These are phyloP conservation scores for Globisporangium echinulatum DNA, from an alignment of 352 stramenopile genomes.

Conservation along the genomic window DNA sequence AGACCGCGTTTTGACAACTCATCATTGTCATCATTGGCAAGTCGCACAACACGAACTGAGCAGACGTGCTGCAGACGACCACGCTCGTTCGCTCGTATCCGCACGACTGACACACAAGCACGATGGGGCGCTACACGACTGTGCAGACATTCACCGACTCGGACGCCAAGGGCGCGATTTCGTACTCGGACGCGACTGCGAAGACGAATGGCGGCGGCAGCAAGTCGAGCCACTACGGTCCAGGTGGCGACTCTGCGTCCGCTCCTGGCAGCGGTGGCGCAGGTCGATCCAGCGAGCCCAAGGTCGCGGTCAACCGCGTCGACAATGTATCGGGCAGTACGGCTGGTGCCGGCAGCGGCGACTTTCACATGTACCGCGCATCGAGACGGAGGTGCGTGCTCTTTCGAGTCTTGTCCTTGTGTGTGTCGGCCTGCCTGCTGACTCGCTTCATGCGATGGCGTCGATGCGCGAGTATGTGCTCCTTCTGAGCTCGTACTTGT, in stretches of 20 bases:
- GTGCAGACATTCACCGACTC: conserved; percentile 83
- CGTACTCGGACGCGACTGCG: conserved; percentile 31
- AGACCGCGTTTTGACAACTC: neutral
- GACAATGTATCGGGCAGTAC: conserved; percentile 95
- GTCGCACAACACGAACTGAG: neutral
- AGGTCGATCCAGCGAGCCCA: conserved; percentile 21
- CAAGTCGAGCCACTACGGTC: conserved; percentile 10
- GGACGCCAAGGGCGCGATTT: conserved; percentile 63
- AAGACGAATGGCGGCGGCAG: neutral
- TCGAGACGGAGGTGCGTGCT: conserved; percentile 59
- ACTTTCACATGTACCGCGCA: conserved; percentile 97
- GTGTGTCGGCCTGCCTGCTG: neutral
- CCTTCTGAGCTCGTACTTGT: too few species aligned
- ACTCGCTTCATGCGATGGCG: neutral
- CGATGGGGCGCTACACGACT: conserved; percentile 73
- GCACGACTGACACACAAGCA: neutral
- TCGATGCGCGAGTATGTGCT: neutral
- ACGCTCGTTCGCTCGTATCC: neutral
- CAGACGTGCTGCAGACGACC: neutral
- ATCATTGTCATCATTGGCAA: neutral
- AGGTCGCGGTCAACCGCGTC: conserved; percentile 70
- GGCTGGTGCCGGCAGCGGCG: conserved; percentile 90
- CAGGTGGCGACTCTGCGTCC: conserved; percentile 2
- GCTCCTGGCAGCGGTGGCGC: conserved; percentile 3
- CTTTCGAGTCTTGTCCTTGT: neutral